Base-by-base conservation (phyloP, 2,329 filamentous ascomycete genomes). In the Periconia sp. region DNA sequence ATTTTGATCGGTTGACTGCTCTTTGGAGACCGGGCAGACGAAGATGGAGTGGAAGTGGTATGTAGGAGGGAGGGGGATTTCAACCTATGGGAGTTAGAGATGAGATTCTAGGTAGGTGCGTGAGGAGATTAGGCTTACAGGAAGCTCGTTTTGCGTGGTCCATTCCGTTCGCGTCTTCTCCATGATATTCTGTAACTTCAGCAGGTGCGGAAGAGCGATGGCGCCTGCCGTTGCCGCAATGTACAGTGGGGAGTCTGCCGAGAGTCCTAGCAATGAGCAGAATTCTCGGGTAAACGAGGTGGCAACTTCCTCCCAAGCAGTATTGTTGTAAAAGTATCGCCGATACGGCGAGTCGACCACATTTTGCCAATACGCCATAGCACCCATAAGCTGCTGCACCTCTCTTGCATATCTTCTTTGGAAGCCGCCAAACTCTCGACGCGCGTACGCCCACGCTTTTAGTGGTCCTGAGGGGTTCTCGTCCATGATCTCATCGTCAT, bases 21-120 rank as follows among this genome's bases (percentile, higher is more conserved):
- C 94, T 69, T 97, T 97, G 60, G 87, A 92, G 4, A 99, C 94
- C 0, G 94, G 94, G 64, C 94, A 99, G 29, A 99, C 94, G 66
- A 99, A 99, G 64, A 99, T 96, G 42, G 88, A 88, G 70, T 99
- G 94, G 75, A 95, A 99, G 38, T 81, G 77, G 63, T 85, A 87
- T 5, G 78, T 76, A 2, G 79, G 79, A 3, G 84, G 84, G 4
- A 87, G 72, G 0, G 84, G 81, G 12, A 85, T 85, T 68, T 87
- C 84, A 30, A 86, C 81, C 78, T 81, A 40, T 22, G 48, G 16
- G 9, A 15, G 19, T 12, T 17, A 26, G 19, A 23, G 9, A 12
- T 19, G 51, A 31, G 17, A n/a, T n/a, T n/a, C n/a, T n/a, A n/a
- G n/a, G n/a, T n/a, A n/a, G n/a, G n/a, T n/a, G n/a, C n/a, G n/a